Base-by-base conservation (phyloP, 495 filamentous ascomycete species). In the Podospora comata region DNA sequence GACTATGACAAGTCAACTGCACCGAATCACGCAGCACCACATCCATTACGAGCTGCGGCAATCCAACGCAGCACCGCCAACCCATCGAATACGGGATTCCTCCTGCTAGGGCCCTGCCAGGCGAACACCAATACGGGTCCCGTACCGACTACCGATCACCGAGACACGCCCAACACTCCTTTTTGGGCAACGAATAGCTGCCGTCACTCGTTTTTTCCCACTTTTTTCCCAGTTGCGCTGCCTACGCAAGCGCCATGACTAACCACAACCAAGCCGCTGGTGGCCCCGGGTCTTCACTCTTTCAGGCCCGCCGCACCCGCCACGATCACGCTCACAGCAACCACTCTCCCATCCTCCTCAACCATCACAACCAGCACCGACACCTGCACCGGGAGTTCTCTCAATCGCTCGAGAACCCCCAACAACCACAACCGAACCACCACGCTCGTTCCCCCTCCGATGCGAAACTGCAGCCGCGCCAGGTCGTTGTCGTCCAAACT, bases 251-350 rank as follows among this genome's bases (percentile, higher is more conserved):
- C 80, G 75, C 79, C 68, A 84, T 84, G 82, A 81, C 82, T 76
- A 81, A 81, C 76, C 76, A 75, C 44, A 57, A 39, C 66, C 65
- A 62, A 4, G 57, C 32, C 74, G 77, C 74, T 48, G 39, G 39
- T 16, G 39, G 39, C 72, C 76, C 73, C 76, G 80, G 81, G 80
- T 75, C 82, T 83, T 83, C 82, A 83, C 82, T 84, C 82, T 70
- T 78, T 84, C 82, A 84, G 82, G 74, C 80, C 81, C 82, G 79
- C 71, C 72, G 63, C 57, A 70, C 71, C 56, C 67, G 67, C 71
- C 59, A 68, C 65, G 54, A 73, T 62, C 58, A 57, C 63, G 9
- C 26, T 39, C 64, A 63, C 66, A 44, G 28, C 28, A 44, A 39
- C 28, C 60, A 75, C 62, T 72, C 61, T 65, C 76, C 72, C 69